These are phyloP conservation scores for Penicillium concentricum DNA, from an alignment of 2,329 filamentous ascomycete genomes.

Conservation along the genomic window DNA sequence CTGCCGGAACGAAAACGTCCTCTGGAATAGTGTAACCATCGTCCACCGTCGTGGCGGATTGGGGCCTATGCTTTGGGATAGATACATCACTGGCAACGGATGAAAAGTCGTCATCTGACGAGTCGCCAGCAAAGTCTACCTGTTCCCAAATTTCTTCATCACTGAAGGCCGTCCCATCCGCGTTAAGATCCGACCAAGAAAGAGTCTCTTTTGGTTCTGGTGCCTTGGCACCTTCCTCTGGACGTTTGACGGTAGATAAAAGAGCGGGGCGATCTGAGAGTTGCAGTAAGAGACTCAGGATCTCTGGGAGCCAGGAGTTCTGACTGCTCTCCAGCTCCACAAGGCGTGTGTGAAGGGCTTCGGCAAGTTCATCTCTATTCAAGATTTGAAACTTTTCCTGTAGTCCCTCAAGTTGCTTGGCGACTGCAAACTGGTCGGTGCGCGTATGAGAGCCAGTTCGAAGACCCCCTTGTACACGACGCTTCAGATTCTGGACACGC, in stretches of 20 bases:
- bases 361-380: slow-evolving; percentile 74
- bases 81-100: slow-evolving; percentile 35
- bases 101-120: slow-evolving; percentile 41
- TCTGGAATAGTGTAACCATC: slow-evolving; percentile 37
- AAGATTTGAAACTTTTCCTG: slow-evolving; percentile 84
- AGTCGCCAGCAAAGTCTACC: slow-evolving; percentile 40
- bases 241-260: slow-evolving; percentile 63
- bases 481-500: slow-evolving; percentile 31
- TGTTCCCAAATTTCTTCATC: slow-evolving; percentile 44
- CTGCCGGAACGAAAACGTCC: slow-evolving; percentile 31
- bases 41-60: slow-evolving; percentile 26
- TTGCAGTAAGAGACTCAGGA: slow-evolving; percentile 73
- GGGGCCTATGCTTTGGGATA: slow-evolving; percentile 27
- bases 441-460: slow-evolving; percentile 54
- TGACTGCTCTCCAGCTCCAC: slow-evolving; percentile 55
- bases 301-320: slow-evolving; percentile 73
- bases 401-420: slow-evolving; percentile 64
- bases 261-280: slow-evolving; percentile 77
- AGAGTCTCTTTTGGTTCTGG: slow-evolving; percentile 52
- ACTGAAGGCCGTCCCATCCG: slow-evolving; percentile 68
- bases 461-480: slow-evolving; percentile 33
- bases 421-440: slow-evolving; percentile 74
- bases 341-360: slow-evolving; percentile 62
- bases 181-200: slow-evolving; percentile 77
- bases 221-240: slow-evolving; percentile 54